phyloP scores from a whole-genome alignment of 257 asterid species.

The Solanum habrochaites region DNA sequence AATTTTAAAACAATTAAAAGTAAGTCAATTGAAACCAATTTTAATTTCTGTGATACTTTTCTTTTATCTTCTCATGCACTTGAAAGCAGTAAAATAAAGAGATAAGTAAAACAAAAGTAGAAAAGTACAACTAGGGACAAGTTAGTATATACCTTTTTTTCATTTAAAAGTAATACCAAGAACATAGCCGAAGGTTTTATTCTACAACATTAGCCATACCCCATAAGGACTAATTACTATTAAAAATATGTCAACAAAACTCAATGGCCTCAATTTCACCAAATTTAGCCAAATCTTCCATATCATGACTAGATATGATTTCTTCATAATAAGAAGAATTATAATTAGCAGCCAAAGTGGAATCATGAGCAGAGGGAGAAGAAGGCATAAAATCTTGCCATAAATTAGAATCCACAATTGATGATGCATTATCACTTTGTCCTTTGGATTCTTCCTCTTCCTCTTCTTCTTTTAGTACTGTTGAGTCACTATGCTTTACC shows the following conservation, averaged over 20 bases:
- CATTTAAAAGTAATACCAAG: neutral
- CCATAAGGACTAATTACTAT: neutral
- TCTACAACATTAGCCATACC: neutral
- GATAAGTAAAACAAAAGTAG: neutral
- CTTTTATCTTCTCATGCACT: neutral
- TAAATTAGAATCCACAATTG: constrained; percentile 17
- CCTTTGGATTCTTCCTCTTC: neutral
- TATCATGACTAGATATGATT: neutral
- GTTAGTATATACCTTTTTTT: too few species aligned
- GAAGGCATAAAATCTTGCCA: constrained; percentile 20
- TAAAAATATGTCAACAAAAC: neutral
- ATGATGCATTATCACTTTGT: constrained; percentile 11
- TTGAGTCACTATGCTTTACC: neutral
- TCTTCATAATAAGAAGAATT: neutral
- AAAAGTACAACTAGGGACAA: neutral
- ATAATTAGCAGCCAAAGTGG: neutral
- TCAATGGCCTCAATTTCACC: constrained; percentile 3
- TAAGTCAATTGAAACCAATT: too few species aligned
- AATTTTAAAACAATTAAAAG: too few species aligned
- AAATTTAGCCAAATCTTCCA: neutral
- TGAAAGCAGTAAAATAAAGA: neutral
- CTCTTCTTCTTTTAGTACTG: neutral
- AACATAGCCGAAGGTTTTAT: neutral
- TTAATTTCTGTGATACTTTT: neutral
- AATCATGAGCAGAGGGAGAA: neutral